These are phyloP conservation scores for Plasmodium sp. DNA, from an alignment of 169 alveolate genomes.

Conservation along the genomic window DNA sequence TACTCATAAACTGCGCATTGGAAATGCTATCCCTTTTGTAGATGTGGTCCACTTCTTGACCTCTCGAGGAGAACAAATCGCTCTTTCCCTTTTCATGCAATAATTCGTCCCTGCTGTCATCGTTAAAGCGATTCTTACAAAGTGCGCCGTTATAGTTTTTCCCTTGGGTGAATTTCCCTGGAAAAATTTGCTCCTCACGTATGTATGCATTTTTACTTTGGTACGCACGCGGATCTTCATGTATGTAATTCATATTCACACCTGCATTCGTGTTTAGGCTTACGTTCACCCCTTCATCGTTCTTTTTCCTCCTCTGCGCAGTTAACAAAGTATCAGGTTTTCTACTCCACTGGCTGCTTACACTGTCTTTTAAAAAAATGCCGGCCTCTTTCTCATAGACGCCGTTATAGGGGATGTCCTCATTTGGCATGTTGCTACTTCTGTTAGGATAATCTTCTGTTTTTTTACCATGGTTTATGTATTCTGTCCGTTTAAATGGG, in stretches of 20 bases:
- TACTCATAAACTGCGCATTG: not conserved
- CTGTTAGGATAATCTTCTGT: not conserved
- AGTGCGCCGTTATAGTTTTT: not conserved
- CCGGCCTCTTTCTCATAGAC: not conserved
- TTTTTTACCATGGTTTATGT: not conserved
- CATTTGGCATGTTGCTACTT: not conserved
- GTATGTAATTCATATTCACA: not conserved
- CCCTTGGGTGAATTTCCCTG: not conserved
- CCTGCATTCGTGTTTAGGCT: not conserved
- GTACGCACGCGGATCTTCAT: not conserved
- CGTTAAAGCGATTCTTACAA: not conserved
- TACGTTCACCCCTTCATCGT: not conserved
- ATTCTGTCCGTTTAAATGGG: not conserved
- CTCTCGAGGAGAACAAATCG: not conserved
- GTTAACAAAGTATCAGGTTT: not conserved
- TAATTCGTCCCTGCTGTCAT: not conserved
- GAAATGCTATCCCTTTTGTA: not conserved
- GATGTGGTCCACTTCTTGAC: not conserved
- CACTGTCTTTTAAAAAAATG: not conserved
- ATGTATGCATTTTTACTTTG: not conserved
- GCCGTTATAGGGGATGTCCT: not conserved
- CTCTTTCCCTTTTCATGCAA: not conserved
- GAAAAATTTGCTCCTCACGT: not conserved
- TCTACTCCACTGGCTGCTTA: not conserved
- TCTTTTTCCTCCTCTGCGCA: not conserved